Base-by-base conservation (phyloP, 805 yeast genomes). In the Ogataea henricii region DNA sequence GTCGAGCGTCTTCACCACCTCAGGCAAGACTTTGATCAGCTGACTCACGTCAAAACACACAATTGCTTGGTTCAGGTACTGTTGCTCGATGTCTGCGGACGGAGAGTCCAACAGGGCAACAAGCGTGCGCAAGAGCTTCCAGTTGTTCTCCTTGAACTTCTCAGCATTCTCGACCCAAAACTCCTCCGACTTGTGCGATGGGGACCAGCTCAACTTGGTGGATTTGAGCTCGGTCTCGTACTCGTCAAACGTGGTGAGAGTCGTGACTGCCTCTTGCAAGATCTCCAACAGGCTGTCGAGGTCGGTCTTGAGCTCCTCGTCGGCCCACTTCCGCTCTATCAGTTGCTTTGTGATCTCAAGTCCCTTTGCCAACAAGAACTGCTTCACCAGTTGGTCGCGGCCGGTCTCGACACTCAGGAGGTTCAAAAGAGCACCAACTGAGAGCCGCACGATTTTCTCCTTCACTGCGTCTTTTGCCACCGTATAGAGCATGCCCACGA, bases 191-290 rank as follows among this genome's bases (percentile, higher is more conserved):
- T 82, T 81, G 70, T 94, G 99, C 18, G 96, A 90, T 45, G 99
- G 98, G 2, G 96, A 85, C 86, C 96, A 89, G 53, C 81, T 79
- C 61, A 94, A 78, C 49, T 79, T 76, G 51, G 87, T 87, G 48
- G 91, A 82, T 51, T 82, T 84, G 52, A 94, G 77, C 69, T 94
- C 98, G 40, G 89, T 82, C 59, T 79, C 74, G 66, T 92, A 94
- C 66, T 91, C 97, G 62, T 94, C 98, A 66, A 92, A 88, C 1
- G 96, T 89, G 4, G 97, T 85, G 72, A 94, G 79, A 56, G 80
- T 82, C 41, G 83, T 79, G 52, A 85, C 90, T 41, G 89, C 85
- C 23, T 82, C 86, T 53, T 81, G 82, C 54, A 92, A 76, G n/a
- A 73, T 72, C 29, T 74, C 80, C 48, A 75, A 70, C 54, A 94